Evolutionary conservation across 176 grass and related monocot species (phyloP).

Genomic region (Melocanna baccifera): DNA sequence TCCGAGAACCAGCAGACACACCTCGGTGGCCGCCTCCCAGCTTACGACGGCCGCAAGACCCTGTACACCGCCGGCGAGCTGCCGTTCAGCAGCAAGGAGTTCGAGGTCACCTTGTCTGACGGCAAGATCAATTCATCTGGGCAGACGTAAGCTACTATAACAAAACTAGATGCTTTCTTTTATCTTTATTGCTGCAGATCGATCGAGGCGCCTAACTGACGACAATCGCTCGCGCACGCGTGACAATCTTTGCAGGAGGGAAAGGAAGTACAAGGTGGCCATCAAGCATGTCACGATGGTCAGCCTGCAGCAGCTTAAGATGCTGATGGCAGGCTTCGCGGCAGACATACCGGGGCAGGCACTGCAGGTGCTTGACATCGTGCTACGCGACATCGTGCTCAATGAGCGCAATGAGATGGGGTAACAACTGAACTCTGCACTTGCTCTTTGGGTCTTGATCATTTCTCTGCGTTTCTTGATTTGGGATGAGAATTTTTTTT

Average conservation of each 20-base stretch:
- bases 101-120: conserved; percentile 34
- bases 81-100: conserved; percentile 38
- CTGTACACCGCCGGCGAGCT: conserved; percentile 62
- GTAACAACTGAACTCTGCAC: neutral
- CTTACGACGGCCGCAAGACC: conserved; percentile 56
- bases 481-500: neutral
- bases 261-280: conserved; percentile 42
- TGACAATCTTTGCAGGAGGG: conserved; percentile 5
- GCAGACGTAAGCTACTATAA: neutral
- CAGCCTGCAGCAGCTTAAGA: conserved; percentile 41
- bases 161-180: neutral
- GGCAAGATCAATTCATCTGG: neutral
- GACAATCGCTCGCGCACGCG: neutral
- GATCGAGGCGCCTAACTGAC: neutral
- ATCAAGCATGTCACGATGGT: conserved; percentile 38
- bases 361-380: conserved; percentile 50
- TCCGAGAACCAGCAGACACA: conserved; percentile 22
- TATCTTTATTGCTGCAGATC: neutral
- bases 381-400: conserved; percentile 47
- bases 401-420: conserved; percentile 24
- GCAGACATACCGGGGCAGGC: conserved; percentile 40
- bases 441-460: neutral
- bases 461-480: neutral
- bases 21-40: conserved; percentile 35
- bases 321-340: conserved; percentile 39